Evolutionary conservation across 176 grass and related monocot genomes (phyloP).

Genomic region (Aegilops speltoides): DNA sequence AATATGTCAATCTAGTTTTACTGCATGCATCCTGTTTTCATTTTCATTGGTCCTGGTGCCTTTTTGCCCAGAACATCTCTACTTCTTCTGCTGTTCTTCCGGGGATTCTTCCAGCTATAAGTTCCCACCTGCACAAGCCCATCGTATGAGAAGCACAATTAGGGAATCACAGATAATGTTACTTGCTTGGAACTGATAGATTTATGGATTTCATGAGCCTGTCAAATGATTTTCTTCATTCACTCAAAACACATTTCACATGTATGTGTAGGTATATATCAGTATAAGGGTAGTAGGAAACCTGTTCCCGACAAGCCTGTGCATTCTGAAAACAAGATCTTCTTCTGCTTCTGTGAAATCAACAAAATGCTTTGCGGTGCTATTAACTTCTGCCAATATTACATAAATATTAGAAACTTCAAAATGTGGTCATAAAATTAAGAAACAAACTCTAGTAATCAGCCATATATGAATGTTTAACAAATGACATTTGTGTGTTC

Average conservation of each 20-base stretch:
- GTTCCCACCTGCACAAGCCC: conserved; percentile 55
- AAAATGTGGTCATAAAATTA: background rate
- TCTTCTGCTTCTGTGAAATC: conserved; percentile 56
- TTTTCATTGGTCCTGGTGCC: conserved; percentile 32
- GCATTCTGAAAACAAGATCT: conserved; percentile 62
- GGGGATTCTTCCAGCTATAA: conserved; percentile 71
- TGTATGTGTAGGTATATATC: background rate
- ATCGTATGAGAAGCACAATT: conserved; percentile 16
- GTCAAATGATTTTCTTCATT: conserved; percentile 15
- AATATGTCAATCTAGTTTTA: background rate
- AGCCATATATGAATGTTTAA: conserved; percentile 1
- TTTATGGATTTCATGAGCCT: background rate
- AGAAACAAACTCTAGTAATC: background rate
- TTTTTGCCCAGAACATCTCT: conserved; percentile 60
- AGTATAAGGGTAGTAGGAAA: conserved; percentile 10
- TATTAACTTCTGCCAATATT: conserved; percentile 41
- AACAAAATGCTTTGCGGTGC: conserved; percentile 32
- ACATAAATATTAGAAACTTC: background rate
- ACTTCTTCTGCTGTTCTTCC: conserved; percentile 62
- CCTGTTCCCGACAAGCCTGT: conserved; percentile 61
- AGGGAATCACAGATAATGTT: conserved; percentile 18
- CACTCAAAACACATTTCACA: background rate
- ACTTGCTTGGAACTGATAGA: conserved; percentile 3
- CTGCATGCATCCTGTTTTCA: background rate
- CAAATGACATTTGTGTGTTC: background rate